Evolutionary conservation across 23 red algal genomes (phyloP), one percentile per base, ranked within the genome.

Genomic region (Cyanidiococcus yangmingshanensis): DNA sequence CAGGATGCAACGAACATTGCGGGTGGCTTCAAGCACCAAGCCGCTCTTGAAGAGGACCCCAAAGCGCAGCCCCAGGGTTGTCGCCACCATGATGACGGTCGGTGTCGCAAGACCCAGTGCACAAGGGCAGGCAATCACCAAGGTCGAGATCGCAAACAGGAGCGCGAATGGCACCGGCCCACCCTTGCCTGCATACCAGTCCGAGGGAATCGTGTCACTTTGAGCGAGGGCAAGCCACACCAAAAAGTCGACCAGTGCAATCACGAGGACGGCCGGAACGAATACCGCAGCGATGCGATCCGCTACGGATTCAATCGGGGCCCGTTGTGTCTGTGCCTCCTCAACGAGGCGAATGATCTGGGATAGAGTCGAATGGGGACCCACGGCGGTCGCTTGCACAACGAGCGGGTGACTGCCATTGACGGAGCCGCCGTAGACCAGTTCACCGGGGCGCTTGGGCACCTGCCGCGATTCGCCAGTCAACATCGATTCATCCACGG

Each of bases 51-150:
- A 86, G 50, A 98, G 76, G 33, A 95, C 41, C 29, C 87, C 87
- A 0, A 58, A 75, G 36, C n/a, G 3, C 17, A 85, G 82, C 0
- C 83, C 87, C 31, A 98, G 80, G 58, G 83, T 84, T 0, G 85
- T 86, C 32, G 88, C 88, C 27, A 90, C 87, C 88, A 98, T 91
- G 0, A 98, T 86, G 37, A 83, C 94, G 1, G 94, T 90, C 35
- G 94, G 94, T 36, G 94, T 98, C 29, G 94, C 94, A 15, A 98
- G 87, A 26, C 94, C 94, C 40, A 98, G 75, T 24, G 94, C 88
- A 77, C 94, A 98, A 17, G 94, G 94, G 54, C 94, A 98, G 21
- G 94, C 94, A 71, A 98, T 90, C 33, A 92, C 88, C 82, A 98
- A 80, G 36, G 86, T 88, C 40, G 87, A 84, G 27, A 98, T 37